phyloP scores from a whole-genome alignment of 2,329 filamentous ascomycete genomes.

The Fusarium bactridioides region DNA sequence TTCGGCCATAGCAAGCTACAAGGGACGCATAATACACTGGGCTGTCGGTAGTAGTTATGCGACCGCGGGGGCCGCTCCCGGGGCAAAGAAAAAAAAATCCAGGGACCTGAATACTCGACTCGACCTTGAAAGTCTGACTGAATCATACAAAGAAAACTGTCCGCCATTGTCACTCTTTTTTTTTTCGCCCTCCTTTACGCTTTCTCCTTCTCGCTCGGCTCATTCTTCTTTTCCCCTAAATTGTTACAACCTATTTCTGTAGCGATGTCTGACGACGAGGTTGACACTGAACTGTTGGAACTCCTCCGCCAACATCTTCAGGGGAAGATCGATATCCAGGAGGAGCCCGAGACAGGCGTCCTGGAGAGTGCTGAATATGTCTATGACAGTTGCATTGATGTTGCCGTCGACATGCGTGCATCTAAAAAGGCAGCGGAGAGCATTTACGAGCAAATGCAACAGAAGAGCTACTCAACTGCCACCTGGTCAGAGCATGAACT shows the following conservation, averaged over 20 bases:
- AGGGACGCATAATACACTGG: neutral
- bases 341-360: conserved; percentile 80
- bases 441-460: conserved; percentile 84
- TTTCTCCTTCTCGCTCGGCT: neutral
- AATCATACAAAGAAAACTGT: conserved; percentile 26
- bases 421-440: conserved; percentile 82
- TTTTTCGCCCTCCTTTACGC: neutral
- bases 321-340: conserved; percentile 61
- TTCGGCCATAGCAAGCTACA: conserved; percentile 6
- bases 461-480: conserved; percentile 81
- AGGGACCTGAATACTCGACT: conserved; percentile 23
- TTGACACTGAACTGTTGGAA: conserved; percentile 85
- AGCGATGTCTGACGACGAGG: conserved; percentile 88
- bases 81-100: conserved; percentile 12
- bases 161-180: conserved; percentile 19
- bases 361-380: conserved; percentile 84
- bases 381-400: conserved; percentile 91
- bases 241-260: neutral
- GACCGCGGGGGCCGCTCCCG: conserved; percentile 16
- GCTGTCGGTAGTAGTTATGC: neutral
- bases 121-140: conserved; percentile 18
- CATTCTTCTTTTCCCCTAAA: neutral
- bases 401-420: conserved; percentile 83
- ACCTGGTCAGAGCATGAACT: conserved; percentile 90
- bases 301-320: conserved; percentile 83